Evolutionary conservation across 2,329 filamentous ascomycete genomes (phyloP), one percentile per base, ranked within the genome.

Genomic region (Sporothrix schenckii): DNA sequence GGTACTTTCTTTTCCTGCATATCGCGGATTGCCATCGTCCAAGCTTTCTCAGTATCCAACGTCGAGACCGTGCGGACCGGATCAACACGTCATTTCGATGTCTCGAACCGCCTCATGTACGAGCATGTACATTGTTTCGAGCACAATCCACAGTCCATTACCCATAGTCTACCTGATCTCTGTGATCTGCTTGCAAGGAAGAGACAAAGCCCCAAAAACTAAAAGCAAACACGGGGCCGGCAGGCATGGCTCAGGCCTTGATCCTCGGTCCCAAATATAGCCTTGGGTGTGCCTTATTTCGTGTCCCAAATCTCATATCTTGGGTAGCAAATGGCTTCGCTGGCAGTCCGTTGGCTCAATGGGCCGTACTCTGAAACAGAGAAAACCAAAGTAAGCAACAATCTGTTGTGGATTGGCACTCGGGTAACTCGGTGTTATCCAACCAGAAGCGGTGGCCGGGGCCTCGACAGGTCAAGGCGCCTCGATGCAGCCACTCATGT

Each of bases 91-190:
- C 34, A 44, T 10, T 44, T 60, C 14, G 54, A 34, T n/a, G 14
- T 39, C 34, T 13, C 34, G 34, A 60, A 60, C 50, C 50, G 49
- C 27, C 4, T 39, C 49, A 44, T 39, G 65, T 50, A 67, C 49
- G 34, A 67, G 47, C 65, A 67, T 34, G 65, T 67, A 30, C 65
- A 67, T 56, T 56, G 27, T 54, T 50, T 41, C 49, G 30, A 54
- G n/a, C 21, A 30, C 13, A 50, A n/a, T 58, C 56, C 30, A 41
- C 16, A 34, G 24, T 10, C 2, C 4, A 4, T 14, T 41, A 9
- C 21, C n/a, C 56, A 60, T 13, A 16, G 4, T 6, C 44, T 13
- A 50, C 44, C 3, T 34, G 13, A n/a, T 49, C 61, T 49, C 44
- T 66, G 41, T 13, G n/a, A 52, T 66, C 61, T 16, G 21, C 5